A percentile compares a stretch with the other conserved stretches of the same genome.
Evolutionary conservation across 805 yeast species (phyloP).

Genomic region (Candida methanosorbosa): DNA sequence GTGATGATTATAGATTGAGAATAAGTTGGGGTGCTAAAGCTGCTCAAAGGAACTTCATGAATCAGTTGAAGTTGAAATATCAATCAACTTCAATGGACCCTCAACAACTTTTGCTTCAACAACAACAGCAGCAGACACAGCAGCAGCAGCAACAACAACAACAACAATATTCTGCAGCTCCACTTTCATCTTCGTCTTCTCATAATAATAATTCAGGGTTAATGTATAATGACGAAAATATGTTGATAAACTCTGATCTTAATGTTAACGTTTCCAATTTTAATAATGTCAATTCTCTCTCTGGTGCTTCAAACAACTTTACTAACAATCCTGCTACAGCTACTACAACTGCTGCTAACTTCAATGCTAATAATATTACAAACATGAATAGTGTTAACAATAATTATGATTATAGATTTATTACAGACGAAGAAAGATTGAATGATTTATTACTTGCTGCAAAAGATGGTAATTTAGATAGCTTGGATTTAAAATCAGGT

Average conservation of each 20-base stretch:
- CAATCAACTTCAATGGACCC: neutral
- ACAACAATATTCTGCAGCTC: neutral
- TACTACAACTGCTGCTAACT: neutral
- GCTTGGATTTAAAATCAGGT: conserved; percentile 37
- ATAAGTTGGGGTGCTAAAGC: conserved; percentile 81
- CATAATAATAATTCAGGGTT: no score
- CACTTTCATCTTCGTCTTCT: no score
- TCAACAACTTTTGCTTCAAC: neutral
- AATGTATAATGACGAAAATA: no score
- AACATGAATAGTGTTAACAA: neutral
- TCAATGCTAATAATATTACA: no score
- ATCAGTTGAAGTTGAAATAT: conserved; percentile 10
- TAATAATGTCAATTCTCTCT: neutral
- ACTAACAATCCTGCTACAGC: no score
- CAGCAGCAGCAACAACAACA: neutral
- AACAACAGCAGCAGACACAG: neutral
- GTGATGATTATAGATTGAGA: conserved; percentile 65
- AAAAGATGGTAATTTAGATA: conserved; percentile 45
- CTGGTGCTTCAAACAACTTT: no score
- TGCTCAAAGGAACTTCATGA: conserved; percentile 28
- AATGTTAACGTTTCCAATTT: neutral
- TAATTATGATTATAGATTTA: neutral
- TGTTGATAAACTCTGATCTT: neutral
- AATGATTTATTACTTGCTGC: conserved; percentile 48
- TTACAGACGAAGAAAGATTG: conserved; percentile 24